Conservation (phyloP, 2,329 filamentous ascomycete genomes). For the Coniella lustricola region DNA sequence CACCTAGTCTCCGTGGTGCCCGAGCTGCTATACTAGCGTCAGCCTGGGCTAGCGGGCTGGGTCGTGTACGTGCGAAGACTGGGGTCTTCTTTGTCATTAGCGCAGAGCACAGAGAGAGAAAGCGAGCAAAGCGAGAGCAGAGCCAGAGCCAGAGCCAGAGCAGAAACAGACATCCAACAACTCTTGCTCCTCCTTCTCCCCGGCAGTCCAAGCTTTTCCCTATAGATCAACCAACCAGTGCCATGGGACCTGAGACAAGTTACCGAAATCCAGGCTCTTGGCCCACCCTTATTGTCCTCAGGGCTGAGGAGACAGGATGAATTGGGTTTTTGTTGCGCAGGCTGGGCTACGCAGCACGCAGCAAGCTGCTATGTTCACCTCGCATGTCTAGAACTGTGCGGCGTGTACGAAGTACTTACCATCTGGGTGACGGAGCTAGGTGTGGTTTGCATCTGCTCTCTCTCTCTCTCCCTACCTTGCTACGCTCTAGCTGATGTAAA, state of each 20-base stretch:
- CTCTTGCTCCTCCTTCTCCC: not conserved
- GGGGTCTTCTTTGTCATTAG: too few relatives aligned
- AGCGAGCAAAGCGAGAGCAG: too few relatives aligned
- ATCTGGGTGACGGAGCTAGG: too few relatives aligned
- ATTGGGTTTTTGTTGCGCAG: constrained; percentile 6
- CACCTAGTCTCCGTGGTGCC: not conserved
- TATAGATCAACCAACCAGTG: constrained; percentile 12
- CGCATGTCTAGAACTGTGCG: too few relatives aligned
- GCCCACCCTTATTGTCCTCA: constrained; percentile 10
- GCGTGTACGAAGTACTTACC: too few relatives aligned
- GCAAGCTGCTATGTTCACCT: not conserved
- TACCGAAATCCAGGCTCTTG: constrained; percentile 9
- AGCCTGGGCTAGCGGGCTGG: not conserved
- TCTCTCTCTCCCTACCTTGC: not conserved
- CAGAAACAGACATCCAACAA: too few relatives aligned
- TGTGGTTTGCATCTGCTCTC: not conserved
- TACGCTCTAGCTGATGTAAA: not conserved
- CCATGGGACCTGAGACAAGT: constrained; percentile 15
- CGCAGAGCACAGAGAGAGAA: too few relatives aligned
- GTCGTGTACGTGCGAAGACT: not conserved
- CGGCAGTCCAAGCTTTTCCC: constrained; percentile 1
- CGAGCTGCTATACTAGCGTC: not conserved
- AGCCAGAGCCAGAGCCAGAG: too few relatives aligned
- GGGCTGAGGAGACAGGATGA: constrained; percentile 15
- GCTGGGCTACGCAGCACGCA: not conserved